Evolutionary conservation across 257 asterid genomes (phyloP).

Genomic region (Dorcoceras hygrometricum): DNA sequence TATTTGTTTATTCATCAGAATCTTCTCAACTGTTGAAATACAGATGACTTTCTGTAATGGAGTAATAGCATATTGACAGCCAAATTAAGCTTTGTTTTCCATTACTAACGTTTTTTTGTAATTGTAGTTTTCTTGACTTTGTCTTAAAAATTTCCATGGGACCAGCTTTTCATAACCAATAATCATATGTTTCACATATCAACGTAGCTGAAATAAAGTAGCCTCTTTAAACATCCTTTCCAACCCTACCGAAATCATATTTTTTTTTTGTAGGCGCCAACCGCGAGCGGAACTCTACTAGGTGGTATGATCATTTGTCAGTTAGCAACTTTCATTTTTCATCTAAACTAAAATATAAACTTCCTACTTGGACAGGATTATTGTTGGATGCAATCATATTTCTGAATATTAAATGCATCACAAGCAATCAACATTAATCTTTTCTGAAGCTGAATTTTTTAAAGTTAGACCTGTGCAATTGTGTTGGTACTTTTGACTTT

Average conservation of each 20-base stretch:
- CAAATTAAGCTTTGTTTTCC: not conserved
- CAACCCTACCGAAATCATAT: too few relatives aligned
- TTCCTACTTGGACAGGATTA: not conserved
- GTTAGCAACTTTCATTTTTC: not conserved
- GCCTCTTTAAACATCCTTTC: too few relatives aligned
- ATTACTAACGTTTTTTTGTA: too few relatives aligned
- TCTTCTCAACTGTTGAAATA: not conserved
- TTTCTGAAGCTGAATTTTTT: not conserved
- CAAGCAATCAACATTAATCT: slow-evolving; percentile 1
- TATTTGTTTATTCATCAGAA: not conserved
- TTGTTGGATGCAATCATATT: not conserved
- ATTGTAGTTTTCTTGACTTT: not conserved
- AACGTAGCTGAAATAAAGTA: too few relatives aligned
- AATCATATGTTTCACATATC: not conserved
- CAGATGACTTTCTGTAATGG: not conserved
- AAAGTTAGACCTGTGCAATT: slow-evolving; percentile 7
- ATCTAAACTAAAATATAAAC: not conserved
- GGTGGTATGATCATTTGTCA: not conserved
- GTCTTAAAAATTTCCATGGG: not conserved
- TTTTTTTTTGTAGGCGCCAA: too few relatives aligned
- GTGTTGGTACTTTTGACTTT: slow-evolving; percentile 10
- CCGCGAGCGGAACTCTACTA: too few relatives aligned
- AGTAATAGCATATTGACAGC: not conserved
- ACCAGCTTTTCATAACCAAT: not conserved
- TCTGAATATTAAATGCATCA: not conserved